Percentiles rank a stretch among this genome's conserved stretches.
Conservation (phyloP, 2,329 filamentous ascomycete genomes). For the Colletotrichum eremochloae region DNA sequence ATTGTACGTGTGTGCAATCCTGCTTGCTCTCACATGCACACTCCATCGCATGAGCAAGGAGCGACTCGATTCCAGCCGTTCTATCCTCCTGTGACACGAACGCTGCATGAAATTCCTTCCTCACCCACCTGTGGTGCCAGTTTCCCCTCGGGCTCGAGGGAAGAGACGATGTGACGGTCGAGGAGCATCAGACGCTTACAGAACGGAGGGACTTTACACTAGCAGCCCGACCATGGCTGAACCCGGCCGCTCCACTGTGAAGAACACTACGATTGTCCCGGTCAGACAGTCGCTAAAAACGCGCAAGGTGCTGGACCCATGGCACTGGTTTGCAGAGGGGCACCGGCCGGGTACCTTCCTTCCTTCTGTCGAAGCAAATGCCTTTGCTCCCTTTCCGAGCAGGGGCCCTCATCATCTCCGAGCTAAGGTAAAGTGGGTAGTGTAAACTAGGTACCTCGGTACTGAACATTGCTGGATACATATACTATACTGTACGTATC, state of each 20-base stretch:
- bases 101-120: background rate
- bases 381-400: background rate
- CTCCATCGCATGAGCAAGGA: background rate
- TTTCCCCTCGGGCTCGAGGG: background rate
- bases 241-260: slow-evolving; percentile 10
- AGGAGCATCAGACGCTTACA: slow-evolving; percentile 2
- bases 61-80: background rate
- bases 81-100: background rate
- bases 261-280: slow-evolving; percentile 26
- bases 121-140: background rate
- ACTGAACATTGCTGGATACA: too few species aligned
- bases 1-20: too few species aligned
- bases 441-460: too few species aligned
- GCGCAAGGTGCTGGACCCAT: slow-evolving; percentile 25
- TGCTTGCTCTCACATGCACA: background rate
- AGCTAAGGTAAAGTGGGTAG: slow-evolving; percentile 4
- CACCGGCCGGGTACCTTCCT: slow-evolving; percentile 28
- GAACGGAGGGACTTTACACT: slow-evolving; percentile 3
- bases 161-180: background rate
- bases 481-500: background rate
- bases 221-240: slow-evolving; percentile 5
- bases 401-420: slow-evolving; percentile 42
- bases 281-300: slow-evolving; percentile 27
- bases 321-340: slow-evolving; percentile 39
- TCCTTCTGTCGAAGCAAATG: slow-evolving; percentile 2